Evolutionary conservation across 257 asterid species (phyloP), one percentile per base, ranked within the genome.

Genomic region (Nicotiana obtusifolia): DNA sequence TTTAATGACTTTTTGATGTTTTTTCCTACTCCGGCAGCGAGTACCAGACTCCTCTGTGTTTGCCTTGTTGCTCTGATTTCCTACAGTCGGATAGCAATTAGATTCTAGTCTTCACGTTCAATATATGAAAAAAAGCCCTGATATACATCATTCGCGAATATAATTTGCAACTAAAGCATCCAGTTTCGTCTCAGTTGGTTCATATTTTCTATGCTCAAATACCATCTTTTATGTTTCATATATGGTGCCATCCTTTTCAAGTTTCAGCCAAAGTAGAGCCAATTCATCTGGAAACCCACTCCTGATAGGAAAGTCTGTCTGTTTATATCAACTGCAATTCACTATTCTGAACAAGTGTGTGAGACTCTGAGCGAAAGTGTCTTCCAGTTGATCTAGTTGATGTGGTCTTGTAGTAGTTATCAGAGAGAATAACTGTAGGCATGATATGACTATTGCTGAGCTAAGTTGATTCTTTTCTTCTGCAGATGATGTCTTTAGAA

Each of bases 401-500:
- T 73, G 59, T 14, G 37, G 79, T 17, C 35, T 44, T 71, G 41
- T 73, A 22, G 8, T 20, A 71, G 33, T 47, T 24, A 22, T 24
- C 37, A 73, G 79, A 47, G 79, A 73, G 61, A 73, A 24, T 22
- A 71, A 47, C 20, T 47, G 20, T 15, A 22, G 79, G 61, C 41
- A 71, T 47, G 22, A 73, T 47, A 47, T 73, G 57, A 47, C 54
- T 44, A n/a, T 68, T 81, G 80, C n/a, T 83, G 81, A 86, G 81
- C 68, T 73, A 44, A 73, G 83, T 52, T 44, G 7, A 59, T 83
- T 73, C 83, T 59, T 60, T 37, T 71, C 19, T 17, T 53, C 15
- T 81, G 81, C 78, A 95, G 99, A 87, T 92, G 84, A 81, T 66
- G 47, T 86, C 47, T 82, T 86, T 95, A 81, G 98, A 92, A 85